Percentiles rank a stretch among this genome's conserved stretches.
phyloP scores from a whole-genome alignment of 73 alveolate genomes.

The Symbiodinium pilosum region DNA sequence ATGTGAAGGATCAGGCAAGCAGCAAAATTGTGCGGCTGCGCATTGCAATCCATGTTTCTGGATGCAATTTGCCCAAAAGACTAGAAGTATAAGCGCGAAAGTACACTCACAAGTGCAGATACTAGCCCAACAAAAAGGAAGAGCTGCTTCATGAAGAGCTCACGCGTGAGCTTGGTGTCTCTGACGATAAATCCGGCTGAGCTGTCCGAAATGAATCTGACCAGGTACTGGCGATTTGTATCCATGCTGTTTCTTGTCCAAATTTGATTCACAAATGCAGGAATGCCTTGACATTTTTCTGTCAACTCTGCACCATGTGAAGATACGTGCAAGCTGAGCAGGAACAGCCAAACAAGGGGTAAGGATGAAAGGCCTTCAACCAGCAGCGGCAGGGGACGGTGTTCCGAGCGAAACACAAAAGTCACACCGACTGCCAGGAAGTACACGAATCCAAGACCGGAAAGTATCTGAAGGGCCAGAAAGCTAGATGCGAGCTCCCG shows the following conservation, averaged over 20 bases:
- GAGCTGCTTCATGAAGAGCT: conserved; percentile 27
- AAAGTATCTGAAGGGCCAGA: conserved; percentile 41
- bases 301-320: conserved; percentile 83
- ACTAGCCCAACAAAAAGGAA: conserved; percentile 1
- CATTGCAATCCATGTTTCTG: neutral
- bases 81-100: conserved; percentile 6
- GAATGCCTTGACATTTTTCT: conserved; percentile 45
- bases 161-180: conserved; percentile 58
- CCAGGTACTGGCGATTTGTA: conserved; percentile 44
- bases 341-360: conserved; percentile 39
- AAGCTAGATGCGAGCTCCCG: conserved; percentile 69
- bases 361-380: conserved; percentile 44
- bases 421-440: conserved; percentile 75
- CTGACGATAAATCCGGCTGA: conserved; percentile 81
- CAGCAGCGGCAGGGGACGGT: conserved; percentile 25
- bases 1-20: too few relatives aligned
- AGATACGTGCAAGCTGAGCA: conserved; percentile 64
- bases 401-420: conserved; percentile 64
- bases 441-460: conserved; percentile 61
- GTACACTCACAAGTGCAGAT: neutral
- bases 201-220: conserved; percentile 61
- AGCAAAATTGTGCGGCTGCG: too few relatives aligned
- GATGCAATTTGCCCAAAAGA: neutral
- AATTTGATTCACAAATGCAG: conserved; percentile 80
- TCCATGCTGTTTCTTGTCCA: conserved; percentile 7